phyloP scores from a whole-genome alignment of 371 early-diverging fungal genomes.

The Mortierella sp. region DNA sequence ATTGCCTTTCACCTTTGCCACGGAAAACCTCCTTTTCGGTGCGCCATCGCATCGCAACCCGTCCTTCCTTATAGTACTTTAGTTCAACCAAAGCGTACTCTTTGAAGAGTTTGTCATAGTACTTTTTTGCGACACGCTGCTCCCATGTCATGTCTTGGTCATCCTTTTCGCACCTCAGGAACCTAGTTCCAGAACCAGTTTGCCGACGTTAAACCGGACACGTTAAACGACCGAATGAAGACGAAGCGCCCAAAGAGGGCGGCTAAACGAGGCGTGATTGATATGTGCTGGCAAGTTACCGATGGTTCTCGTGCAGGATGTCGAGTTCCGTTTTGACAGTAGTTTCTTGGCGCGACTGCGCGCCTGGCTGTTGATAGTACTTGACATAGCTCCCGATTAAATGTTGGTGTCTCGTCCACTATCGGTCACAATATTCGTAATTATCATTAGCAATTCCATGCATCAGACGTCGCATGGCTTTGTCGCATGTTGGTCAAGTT shows the following conservation, averaged over 20 bases:
- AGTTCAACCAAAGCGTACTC: conserved; percentile 89
- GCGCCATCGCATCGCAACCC: conserved; percentile 88
- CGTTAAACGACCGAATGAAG: too few species aligned
- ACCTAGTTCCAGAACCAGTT: too few species aligned
- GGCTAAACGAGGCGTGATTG: conserved; percentile 37
- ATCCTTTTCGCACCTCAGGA: conserved; percentile 64
- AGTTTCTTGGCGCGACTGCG: neutral
- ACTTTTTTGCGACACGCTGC: conserved; percentile 83
- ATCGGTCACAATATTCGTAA: too few species aligned
- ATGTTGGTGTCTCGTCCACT: conserved; percentile 36
- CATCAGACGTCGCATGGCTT: too few species aligned
- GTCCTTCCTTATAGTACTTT: conserved; percentile 78
- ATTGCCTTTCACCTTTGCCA: conserved; percentile 80
- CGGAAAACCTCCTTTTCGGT: conserved; percentile 79
- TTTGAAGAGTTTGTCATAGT: conserved; percentile 87
- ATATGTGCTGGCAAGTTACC: conserved; percentile 60
- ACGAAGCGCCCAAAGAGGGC: neutral
- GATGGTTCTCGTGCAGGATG: conserved; percentile 71
- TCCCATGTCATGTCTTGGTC: conserved; percentile 73
- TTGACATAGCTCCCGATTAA: conserved; percentile 34
- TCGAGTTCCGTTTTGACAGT: conserved; percentile 61
- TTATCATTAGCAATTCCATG: too few species aligned
- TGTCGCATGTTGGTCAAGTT: too few species aligned
- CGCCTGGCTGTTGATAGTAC: conserved; percentile 4
- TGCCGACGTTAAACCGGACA: too few species aligned